phyloP scores from a whole-genome alignment of 257 asterid genomes.

The Cruciata laevipes region DNA sequence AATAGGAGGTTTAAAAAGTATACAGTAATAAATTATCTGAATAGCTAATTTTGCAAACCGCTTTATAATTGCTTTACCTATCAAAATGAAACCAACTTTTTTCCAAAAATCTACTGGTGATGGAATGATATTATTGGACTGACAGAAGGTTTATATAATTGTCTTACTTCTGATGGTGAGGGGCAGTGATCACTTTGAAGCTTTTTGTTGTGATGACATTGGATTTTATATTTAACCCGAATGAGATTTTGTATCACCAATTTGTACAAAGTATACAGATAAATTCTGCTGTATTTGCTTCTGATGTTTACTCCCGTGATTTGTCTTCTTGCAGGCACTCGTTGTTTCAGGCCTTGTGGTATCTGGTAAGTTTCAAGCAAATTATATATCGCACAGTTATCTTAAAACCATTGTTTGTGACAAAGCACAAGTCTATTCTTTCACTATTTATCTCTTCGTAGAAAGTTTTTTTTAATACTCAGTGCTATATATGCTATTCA shows the following conservation, averaged over 20 bases:
- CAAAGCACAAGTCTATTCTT: not conserved
- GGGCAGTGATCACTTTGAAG: not conserved
- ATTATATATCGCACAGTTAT: not conserved
- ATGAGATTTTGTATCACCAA: not conserved
- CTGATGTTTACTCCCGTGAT: constrained; percentile 4
- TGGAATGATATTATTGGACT: not conserved
- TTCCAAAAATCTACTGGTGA: not conserved
- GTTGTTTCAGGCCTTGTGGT: constrained; percentile 55
- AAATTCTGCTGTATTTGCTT: not conserved
- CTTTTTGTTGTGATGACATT: not conserved
- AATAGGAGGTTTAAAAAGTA: not conserved
- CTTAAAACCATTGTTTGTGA: not conserved
- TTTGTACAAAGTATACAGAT: too few relatives aligned
- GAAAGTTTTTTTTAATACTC: not conserved
- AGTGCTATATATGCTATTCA: not conserved
- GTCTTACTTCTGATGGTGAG: not conserved
- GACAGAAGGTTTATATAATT: not conserved
- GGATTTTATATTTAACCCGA: not conserved
- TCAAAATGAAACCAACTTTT: not conserved
- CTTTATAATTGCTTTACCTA: not conserved
- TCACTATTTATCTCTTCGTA: not conserved
- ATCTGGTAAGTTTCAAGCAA: constrained; percentile 61
- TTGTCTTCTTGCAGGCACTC: constrained; percentile 54
- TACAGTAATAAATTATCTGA: not conserved
- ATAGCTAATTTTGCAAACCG: not conserved